phyloP scores from a whole-genome alignment of 257 asterid species.

The Nicotiana noctiflora region DNA sequence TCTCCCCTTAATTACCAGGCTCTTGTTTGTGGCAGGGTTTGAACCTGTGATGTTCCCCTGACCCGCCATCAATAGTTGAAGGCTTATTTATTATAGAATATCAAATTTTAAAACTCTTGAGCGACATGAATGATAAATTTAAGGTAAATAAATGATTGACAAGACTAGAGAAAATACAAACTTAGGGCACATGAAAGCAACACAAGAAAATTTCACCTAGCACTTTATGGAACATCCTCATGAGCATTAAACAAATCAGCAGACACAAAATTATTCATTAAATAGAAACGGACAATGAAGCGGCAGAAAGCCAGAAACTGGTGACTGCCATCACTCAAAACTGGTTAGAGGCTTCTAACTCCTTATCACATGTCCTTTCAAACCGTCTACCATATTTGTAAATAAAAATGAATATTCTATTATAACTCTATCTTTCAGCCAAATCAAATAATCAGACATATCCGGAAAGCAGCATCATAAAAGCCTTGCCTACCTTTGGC shows the following conservation, averaged over 20 bases:
- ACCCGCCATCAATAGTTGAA: background rate
- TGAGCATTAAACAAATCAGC: background rate
- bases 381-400: background rate
- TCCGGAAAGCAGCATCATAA: background rate
- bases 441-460: background rate
- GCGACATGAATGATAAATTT: background rate
- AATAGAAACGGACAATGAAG: background rate
- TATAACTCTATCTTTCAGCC: background rate
- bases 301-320: background rate
- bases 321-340: background rate
- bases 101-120: background rate
- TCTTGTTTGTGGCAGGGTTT: background rate
- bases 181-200: background rate
- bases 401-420: background rate
- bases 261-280: background rate
- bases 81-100: background rate
- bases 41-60: background rate
- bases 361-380: background rate
- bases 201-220: background rate
- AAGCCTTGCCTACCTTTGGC: constrained; percentile 53
- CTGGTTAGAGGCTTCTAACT: background rate
- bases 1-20: background rate
- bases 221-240: background rate
- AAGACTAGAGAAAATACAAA: background rate
- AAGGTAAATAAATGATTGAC: background rate